phyloP scores from a whole-genome alignment of 768 basidiomycete genomes.

The Mycena amicta region DNA sequence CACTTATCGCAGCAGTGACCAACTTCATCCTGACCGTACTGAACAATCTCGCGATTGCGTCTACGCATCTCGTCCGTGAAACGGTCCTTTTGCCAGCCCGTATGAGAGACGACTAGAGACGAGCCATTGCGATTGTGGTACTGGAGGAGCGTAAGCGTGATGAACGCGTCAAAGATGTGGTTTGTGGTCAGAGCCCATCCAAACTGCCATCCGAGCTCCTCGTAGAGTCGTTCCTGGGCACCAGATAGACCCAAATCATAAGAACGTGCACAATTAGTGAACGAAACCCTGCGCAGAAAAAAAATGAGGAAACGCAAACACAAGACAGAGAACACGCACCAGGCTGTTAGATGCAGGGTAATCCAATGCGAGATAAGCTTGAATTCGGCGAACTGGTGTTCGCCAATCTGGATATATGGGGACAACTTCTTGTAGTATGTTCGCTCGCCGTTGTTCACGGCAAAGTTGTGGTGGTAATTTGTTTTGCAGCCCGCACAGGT shows the following conservation, averaged over 20 bases:
- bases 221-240: conserved; percentile 4
- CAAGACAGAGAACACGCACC: conserved; percentile 10
- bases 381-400: conserved; percentile 30
- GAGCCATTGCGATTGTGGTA: conserved; percentile 12
- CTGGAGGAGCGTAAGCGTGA: conserved; percentile 29
- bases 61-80: conserved; percentile 30
- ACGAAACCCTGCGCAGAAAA: conserved; percentile 13
- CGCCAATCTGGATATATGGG: conserved; percentile 27
- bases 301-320: too few species aligned
- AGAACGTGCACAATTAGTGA: conserved; percentile 17
- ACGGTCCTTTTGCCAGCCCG: conserved; percentile 27
- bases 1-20: conserved; percentile 31
- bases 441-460: conserved; percentile 15
- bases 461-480: conserved; percentile 27
- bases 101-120: conserved; percentile 27
- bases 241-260: conserved; percentile 20
- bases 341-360: conserved; percentile 23
- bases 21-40: conserved; percentile 28
- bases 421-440: conserved; percentile 27
- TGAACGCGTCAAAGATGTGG: conserved; percentile 35
- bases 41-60: conserved; percentile 26
- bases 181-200: conserved; percentile 20
- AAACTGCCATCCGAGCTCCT: conserved; percentile 26
- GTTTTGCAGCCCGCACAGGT: conserved; percentile 27
- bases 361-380: conserved; percentile 21